These are phyloP conservation scores for Hypoxylon sp. DNA, from an alignment of 2,329 filamentous ascomycete species.

Conservation along the genomic window DNA sequence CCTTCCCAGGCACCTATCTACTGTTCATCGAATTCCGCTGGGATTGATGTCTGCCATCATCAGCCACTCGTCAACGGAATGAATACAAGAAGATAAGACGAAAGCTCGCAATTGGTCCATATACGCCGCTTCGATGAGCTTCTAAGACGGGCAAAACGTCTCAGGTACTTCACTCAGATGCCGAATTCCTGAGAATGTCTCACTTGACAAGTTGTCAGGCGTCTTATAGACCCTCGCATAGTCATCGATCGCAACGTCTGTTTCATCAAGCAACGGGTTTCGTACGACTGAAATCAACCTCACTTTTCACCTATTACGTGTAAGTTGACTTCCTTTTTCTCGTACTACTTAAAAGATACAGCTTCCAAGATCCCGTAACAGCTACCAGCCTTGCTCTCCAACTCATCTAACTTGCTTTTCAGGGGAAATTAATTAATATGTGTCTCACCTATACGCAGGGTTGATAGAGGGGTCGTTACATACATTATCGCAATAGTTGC, in stretches of 20 bases:
- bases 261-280: neutral
- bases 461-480: neutral
- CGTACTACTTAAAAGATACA: neutral
- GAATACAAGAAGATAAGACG: neutral
- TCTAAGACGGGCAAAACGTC: neutral
- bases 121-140: neutral
- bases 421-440: neutral
- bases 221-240: neutral
- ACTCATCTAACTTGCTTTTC: neutral
- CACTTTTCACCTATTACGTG: neutral
- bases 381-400: neutral
- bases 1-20: neutral
- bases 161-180: neutral
- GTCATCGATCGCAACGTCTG: neutral
- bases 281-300: neutral
- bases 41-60: neutral
- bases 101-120: neutral
- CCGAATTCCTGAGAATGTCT: neutral
- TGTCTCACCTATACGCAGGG: neutral
- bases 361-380: neutral
- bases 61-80: no score
- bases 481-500: neutral
- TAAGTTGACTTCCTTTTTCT: neutral
- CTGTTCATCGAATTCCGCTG: neutral
- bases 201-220: neutral